A percentile compares a stretch with the other conserved stretches of the same genome.
Evolutionary conservation across 2,329 filamentous ascomycete species (phyloP).

Genomic region (Hypoxylon sp.): DNA sequence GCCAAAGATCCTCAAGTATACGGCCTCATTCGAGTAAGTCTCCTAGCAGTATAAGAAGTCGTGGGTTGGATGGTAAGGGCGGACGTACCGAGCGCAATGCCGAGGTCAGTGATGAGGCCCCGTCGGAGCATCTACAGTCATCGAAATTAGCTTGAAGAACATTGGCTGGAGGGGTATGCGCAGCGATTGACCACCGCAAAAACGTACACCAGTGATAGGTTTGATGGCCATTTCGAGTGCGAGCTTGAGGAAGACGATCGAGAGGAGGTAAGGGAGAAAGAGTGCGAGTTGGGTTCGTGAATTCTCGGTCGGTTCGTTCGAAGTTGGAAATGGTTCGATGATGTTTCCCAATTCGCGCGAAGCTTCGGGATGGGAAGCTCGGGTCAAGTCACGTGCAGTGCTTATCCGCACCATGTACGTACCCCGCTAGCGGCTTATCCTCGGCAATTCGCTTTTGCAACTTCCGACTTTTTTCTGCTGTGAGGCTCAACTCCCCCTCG

Average conservation of each 20-base stretch:
- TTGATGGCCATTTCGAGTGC: conserved; percentile 67
- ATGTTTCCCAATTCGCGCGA: conserved; percentile 42
- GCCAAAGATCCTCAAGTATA: conserved; percentile 37
- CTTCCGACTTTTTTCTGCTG: conserved; percentile 18
- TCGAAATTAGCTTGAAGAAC: conserved; percentile 54
- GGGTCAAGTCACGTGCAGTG: conserved; percentile 35
- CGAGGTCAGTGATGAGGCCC: conserved; percentile 70
- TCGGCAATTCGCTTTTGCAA: conserved; percentile 20
- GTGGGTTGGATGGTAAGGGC: not conserved
- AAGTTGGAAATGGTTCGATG: conserved; percentile 40
- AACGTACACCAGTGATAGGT: conserved; percentile 73
- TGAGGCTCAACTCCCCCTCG: conserved; percentile 17
- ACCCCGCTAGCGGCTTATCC: conserved; percentile 23
- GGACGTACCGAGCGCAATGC: conserved; percentile 68
- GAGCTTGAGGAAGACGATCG: conserved; percentile 22
- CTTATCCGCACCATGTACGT: not conserved
- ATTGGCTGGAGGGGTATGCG: conserved; percentile 20
- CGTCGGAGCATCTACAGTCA: conserved; percentile 70
- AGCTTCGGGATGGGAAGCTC: conserved; percentile 13
- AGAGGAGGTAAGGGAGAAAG: conserved; percentile 28
- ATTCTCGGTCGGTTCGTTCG: conserved; percentile 27
- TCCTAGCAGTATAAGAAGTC: not conserved
- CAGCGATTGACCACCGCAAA: conserved; percentile 54
- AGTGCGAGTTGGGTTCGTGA: conserved; percentile 5
- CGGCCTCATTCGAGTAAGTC: not conserved